phyloP scores from a whole-genome alignment of 192 early-diverging fungal species.

The Helicostylum pulchrum region DNA sequence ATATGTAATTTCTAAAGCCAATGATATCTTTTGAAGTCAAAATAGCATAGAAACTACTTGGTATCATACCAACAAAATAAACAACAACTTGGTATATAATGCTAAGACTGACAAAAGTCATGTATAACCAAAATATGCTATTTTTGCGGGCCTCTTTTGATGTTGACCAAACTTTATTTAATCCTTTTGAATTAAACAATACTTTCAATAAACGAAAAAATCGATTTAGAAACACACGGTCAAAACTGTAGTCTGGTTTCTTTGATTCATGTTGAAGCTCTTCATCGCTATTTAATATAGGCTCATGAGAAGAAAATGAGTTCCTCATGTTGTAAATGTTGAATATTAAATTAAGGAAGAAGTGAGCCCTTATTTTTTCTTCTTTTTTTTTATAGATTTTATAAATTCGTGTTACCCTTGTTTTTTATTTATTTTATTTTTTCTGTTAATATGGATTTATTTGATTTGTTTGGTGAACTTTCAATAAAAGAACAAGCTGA shows the following conservation, averaged over 20 bases:
- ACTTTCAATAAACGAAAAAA: slow-evolving; percentile 28
- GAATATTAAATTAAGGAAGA: too few relatives aligned
- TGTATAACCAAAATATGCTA: slow-evolving; percentile 43
- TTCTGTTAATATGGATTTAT: neutral
- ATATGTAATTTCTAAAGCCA: slow-evolving; percentile 58
- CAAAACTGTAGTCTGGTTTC: slow-evolving; percentile 28
- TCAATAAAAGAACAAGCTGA: slow-evolving; percentile 29
- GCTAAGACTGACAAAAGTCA: slow-evolving; percentile 40
- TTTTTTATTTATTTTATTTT: slow-evolving; percentile 8
- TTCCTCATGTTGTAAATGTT: neutral
- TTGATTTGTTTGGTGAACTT: slow-evolving; percentile 43
- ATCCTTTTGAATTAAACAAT: slow-evolving; percentile 24
- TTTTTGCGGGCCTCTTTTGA: slow-evolving; percentile 14
- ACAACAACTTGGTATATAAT: slow-evolving; percentile 48
- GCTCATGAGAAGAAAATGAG: slow-evolving; percentile 9
- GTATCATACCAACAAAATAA: slow-evolving; percentile 69
- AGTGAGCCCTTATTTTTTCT: too few relatives aligned
- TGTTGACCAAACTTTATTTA: slow-evolving; percentile 3
- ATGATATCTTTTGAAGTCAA: slow-evolving; percentile 60
- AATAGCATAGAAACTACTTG: slow-evolving; percentile 73
- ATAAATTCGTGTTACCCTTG: neutral
- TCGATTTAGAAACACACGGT: slow-evolving; percentile 37
- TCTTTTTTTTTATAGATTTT: too few relatives aligned
- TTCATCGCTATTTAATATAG: neutral
- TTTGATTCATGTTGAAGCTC: neutral